These are phyloP conservation scores for Boletus pseudopeckii DNA, from an alignment of 768 basidiomycete species.

Conservation along the genomic window DNA sequence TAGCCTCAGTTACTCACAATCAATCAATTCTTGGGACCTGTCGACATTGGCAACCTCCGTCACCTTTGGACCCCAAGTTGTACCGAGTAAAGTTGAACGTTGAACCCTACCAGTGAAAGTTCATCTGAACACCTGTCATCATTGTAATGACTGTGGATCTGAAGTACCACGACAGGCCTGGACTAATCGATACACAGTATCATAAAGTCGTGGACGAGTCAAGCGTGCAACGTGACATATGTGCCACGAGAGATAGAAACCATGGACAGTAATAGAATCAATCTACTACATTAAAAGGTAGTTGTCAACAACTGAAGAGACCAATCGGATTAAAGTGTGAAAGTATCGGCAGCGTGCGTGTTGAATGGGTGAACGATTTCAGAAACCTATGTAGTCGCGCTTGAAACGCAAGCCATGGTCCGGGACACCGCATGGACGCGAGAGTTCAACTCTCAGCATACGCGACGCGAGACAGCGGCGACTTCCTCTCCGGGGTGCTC, in stretches of 20 bases:
- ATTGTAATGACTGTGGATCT: background rate
- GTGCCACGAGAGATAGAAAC: background rate
- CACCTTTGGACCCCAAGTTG: no score
- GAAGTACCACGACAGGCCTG: background rate
- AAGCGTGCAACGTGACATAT: background rate
- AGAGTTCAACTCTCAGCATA: constrained; percentile 22
- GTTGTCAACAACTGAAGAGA: constrained; percentile 12
- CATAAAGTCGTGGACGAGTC: constrained; percentile 8
- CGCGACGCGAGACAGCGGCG: constrained; percentile 23
- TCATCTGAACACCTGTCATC: background rate
- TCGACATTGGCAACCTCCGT: no score
- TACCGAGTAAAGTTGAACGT: no score
- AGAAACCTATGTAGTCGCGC: background rate
- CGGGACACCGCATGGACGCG: background rate
- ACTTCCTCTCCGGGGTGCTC: constrained; percentile 19
- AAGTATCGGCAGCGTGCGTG: background rate
- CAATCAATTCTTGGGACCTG: no score
- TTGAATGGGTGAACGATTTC: background rate
- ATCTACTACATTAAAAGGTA: constrained; percentile 17
- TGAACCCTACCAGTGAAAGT: no score
- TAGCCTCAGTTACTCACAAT: no score
- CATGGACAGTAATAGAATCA: constrained; percentile 25
- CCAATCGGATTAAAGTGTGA: constrained; percentile 5
- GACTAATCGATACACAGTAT: constrained; percentile 32
- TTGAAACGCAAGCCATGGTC: background rate